These are phyloP conservation scores for Cladorrhinum sp. DNA, from an alignment of 2,329 filamentous ascomycete species.

Conservation along the genomic window DNA sequence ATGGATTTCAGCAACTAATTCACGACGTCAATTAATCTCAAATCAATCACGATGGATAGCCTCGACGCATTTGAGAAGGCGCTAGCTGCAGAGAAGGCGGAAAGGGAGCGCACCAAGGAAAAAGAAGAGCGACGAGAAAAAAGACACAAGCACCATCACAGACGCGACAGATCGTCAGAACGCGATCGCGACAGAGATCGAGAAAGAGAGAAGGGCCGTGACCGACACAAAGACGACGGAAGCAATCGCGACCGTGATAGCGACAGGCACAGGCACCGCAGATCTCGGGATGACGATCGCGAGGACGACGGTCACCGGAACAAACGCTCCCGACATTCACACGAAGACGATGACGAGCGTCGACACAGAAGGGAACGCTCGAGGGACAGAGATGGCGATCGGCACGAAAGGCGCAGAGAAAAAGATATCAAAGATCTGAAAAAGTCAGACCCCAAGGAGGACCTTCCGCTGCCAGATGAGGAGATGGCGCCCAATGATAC, in stretches of 20 bases:
- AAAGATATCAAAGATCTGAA: conserved; percentile 40
- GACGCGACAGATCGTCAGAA: conserved; percentile 31
- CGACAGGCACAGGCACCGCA: conserved; percentile 32
- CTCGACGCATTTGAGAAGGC: conserved; percentile 38
- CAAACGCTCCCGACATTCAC: conserved; percentile 59
- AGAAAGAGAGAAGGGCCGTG: conserved; percentile 25
- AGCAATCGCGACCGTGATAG: conserved; percentile 32
- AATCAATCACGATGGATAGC: conserved; percentile 23
- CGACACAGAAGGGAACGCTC: conserved; percentile 36
- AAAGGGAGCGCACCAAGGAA: conserved; percentile 30
- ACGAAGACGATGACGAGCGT: conserved; percentile 41
- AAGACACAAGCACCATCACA: conserved; percentile 31
- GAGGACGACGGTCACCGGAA: conserved; percentile 55
- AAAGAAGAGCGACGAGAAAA: conserved; percentile 29
- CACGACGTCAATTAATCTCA: not conserved
- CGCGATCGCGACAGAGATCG: conserved; percentile 15
- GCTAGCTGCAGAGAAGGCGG: conserved; percentile 37
- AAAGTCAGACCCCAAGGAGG: conserved; percentile 46
- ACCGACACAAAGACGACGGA: conserved; percentile 29
- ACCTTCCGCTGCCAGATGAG: conserved; percentile 51
- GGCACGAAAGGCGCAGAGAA: conserved; percentile 30
- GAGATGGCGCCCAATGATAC: conserved; percentile 37
- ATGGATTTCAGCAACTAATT: not conserved
- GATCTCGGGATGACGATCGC: conserved; percentile 38
- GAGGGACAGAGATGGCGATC: conserved; percentile 23